phyloP scores from a whole-genome alignment of 805 yeast species.

The Scheffersomyces spartinae region DNA sequence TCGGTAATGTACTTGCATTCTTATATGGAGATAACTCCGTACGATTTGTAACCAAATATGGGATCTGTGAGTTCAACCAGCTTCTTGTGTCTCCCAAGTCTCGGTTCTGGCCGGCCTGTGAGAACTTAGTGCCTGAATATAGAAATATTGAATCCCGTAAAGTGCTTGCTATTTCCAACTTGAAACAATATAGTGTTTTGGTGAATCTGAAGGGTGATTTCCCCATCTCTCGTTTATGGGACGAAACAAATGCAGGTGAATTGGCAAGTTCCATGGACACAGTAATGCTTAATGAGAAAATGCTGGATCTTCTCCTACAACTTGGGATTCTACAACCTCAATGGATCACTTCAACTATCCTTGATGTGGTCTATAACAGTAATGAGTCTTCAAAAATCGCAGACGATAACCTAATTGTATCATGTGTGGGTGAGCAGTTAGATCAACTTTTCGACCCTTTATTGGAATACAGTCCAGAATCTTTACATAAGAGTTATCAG shows the following conservation, averaged over 20 bases:
- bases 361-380: conserved; percentile 66
- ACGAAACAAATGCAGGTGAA: conserved; percentile 78
- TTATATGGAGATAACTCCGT: too few species aligned
- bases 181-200: conserved; percentile 56
- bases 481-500: conserved; percentile 57
- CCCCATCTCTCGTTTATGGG: conserved; percentile 38
- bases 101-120: conserved; percentile 68
- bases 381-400: conserved; percentile 32
- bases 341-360: conserved; percentile 36
- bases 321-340: conserved; percentile 47
- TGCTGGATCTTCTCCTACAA: too few species aligned
- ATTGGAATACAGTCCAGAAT: conserved; percentile 86
- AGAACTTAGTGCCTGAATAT: conserved; percentile 43
- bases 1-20: too few species aligned
- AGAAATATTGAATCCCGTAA: conserved; percentile 51
- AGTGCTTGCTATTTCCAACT: conserved; percentile 63
- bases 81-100: conserved; percentile 50
- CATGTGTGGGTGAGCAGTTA: conserved; percentile 68
- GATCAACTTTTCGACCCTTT: conserved; percentile 86
- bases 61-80: conserved; percentile 47
- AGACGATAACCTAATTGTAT: conserved; percentile 63
- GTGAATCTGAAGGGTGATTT: conserved; percentile 21
- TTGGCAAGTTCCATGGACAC: conserved; percentile 63
- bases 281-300: conserved; percentile 39
- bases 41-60: conserved; percentile 62